Base-by-base conservation (phyloP, 306 rosid genomes). In the Fragaria vesca region DNA sequence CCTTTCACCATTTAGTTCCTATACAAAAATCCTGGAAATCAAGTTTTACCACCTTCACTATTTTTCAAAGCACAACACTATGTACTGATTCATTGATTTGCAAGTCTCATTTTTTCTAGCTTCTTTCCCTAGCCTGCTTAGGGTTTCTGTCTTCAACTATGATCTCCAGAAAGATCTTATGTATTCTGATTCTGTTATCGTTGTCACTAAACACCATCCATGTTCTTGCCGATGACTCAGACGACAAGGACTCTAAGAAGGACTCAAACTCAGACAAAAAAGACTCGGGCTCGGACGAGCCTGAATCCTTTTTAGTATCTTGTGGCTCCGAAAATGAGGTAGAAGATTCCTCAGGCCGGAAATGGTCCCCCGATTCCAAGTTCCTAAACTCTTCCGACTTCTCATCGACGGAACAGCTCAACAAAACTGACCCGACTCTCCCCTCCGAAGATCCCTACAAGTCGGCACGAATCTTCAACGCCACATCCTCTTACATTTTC, bases 381-480 rank as follows among this genome's bases (percentile, higher is more conserved):
- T 79, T 65, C 32, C 38, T 85, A 8, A 36, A 67, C 12, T 34
- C 84, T 45, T 67, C 83, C 32, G 20, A 34, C 20, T 46, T 61
- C 45, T 13, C 88, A 5, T 40, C 34, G 38, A 68, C 57, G 2
- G 81, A 80, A 8, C 58, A 66, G 48, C 81, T 86, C 7, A 46
- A 70, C 26, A 30, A 48, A 55, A 72, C 60, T 71, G 90, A 82
- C 70, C 88, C 90, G 58, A 73, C 86, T n/a, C 74, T 84, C 48
- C 90, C 86, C 21, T 87, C 90, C 20, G 62, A 61, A 62, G 75
- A 51, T 6, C 88, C 88, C 40, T 85, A 82, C 80, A 67, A 75
- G 85, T 48, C 87, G 0, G 85, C 80, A 24, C 78, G 90, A 72
- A 82, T 87, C 74, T 82, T 87, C 69, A 75, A 80, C 30, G 75